Percentiles rank a stretch among this genome's conserved stretches.
These are phyloP conservation scores for Malus hybrid DNA, from an alignment of 331 rosid species.

Conservation along the genomic window DNA sequence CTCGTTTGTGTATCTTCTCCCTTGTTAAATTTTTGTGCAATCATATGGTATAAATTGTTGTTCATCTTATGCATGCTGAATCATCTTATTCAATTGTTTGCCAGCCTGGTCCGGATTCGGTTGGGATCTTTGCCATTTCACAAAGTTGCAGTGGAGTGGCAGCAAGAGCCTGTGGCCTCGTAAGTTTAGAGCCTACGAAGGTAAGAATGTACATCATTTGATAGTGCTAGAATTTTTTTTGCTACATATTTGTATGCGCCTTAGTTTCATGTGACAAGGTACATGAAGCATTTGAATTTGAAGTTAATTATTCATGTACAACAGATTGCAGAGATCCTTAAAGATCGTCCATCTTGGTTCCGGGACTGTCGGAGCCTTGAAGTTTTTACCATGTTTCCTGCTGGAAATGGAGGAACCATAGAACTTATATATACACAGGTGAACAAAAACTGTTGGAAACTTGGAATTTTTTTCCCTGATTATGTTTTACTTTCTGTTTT, in stretches of 20 bases:
- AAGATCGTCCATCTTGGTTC: constrained; percentile 97
- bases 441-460: background rate
- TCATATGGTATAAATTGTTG: background rate
- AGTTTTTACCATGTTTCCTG: constrained; percentile 83
- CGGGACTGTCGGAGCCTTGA: constrained; percentile 97
- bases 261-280: background rate
- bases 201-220: constrained; percentile 19
- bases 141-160: constrained; percentile 99
- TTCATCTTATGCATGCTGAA: background rate
- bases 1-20: background rate
- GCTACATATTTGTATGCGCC: background rate
- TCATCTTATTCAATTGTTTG: background rate
- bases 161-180: constrained; percentile 99
- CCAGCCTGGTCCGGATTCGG: constrained; percentile 99
- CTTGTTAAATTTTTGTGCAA: background rate
- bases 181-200: constrained; percentile 87
- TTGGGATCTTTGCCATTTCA: constrained; percentile 99
- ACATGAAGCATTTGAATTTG: constrained; percentile 8
- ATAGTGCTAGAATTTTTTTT: background rate
- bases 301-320: constrained; percentile 2
- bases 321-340: constrained; percentile 94
- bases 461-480: background rate
- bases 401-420: constrained; percentile 88
- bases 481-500: background rate
- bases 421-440: constrained; percentile 95